A percentile compares a stretch with the other conserved stretches of the same genome.
These are phyloP conservation scores for Neurospora africana DNA, from an alignment of 495 filamentous ascomycete genomes.

Conservation along the genomic window DNA sequence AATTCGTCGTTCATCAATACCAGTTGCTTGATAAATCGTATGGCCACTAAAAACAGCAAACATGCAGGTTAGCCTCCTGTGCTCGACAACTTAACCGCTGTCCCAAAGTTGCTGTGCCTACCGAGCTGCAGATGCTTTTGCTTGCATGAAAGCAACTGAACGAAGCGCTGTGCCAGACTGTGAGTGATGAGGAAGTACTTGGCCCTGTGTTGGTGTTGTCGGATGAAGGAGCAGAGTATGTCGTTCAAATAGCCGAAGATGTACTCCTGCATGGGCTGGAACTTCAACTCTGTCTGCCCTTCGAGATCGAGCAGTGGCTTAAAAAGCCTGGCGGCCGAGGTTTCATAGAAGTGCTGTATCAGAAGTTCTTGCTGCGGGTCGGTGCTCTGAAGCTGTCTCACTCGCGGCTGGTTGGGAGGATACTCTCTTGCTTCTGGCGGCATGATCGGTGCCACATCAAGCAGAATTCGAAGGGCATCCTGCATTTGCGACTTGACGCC, in stretches of 20 bases:
- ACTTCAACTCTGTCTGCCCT: constrained; percentile 42
- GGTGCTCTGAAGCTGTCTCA: constrained; percentile 34
- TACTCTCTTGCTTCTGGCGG: constrained; percentile 58
- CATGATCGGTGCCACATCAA: constrained; percentile 63
- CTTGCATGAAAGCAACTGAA: constrained; percentile 70
- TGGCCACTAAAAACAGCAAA: constrained; percentile 46
- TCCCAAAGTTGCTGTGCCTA: constrained; percentile 32
- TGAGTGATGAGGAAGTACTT: constrained; percentile 81
- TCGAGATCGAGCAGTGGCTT: constrained; percentile 77
- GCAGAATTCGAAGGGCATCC: constrained; percentile 86
- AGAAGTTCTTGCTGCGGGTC: constrained; percentile 79
- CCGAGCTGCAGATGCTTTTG: constrained; percentile 92
- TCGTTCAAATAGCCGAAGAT: constrained; percentile 87
- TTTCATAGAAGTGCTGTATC: constrained; percentile 80
- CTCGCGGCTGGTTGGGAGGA: constrained; percentile 38
- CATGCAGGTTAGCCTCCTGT: constrained; percentile 4
- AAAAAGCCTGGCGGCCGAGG: constrained; percentile 79
- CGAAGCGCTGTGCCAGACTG: constrained; percentile 66
- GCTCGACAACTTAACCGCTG: not conserved
- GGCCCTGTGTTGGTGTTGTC: constrained; percentile 74
- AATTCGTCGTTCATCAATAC: constrained; percentile 84
- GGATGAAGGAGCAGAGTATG: constrained; percentile 88
- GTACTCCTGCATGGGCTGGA: constrained; percentile 67
- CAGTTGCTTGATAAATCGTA: constrained; percentile 90
- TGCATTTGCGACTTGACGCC: constrained; percentile 94